phyloP scores from a whole-genome alignment of 129 eudicot genomes.

The Mikania micrantha region DNA sequence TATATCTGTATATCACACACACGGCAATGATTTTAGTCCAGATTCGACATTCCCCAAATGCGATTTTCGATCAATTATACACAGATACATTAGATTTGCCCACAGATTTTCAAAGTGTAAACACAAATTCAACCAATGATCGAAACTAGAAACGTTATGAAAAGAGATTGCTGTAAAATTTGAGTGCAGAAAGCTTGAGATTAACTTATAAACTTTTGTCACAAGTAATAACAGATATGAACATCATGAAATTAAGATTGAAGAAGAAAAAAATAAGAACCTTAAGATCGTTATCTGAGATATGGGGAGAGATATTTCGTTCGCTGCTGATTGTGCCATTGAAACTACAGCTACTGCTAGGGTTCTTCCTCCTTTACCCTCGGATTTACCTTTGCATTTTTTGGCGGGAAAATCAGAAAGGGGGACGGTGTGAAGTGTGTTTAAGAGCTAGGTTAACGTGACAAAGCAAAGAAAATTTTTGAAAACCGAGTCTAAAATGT shows the following conservation, averaged over 20 bases:
- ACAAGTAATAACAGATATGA: neutral
- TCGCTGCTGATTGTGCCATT: slow-evolving; percentile 30
- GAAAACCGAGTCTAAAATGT: too few relatives aligned
- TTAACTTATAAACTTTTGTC: neutral
- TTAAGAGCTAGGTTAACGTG: too few relatives aligned
- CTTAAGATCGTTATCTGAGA: slow-evolving; percentile 48
- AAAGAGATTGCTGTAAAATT: neutral
- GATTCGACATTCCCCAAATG: neutral
- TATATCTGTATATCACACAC: neutral
- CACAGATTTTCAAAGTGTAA: neutral
- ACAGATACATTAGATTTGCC: neutral
- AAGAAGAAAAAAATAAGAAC: slow-evolving; percentile 16
- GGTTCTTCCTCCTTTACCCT: slow-evolving; percentile 11
- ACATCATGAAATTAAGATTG: neutral
- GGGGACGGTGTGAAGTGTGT: neutral
- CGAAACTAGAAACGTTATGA: neutral
- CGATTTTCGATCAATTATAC: neutral
- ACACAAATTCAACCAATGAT: neutral
- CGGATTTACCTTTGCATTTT: neutral
- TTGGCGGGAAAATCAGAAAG: slow-evolving; percentile 26
- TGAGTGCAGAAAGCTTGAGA: neutral
- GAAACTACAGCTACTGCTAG: neutral
- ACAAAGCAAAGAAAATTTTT: too few relatives aligned
- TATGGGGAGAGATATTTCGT: slow-evolving; percentile 21
- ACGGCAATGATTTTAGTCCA: neutral